Evolutionary conservation across 2,329 filamentous ascomycete species (phyloP), one percentile per base, ranked within the genome.

Genomic region (Fusarium palustre): DNA sequence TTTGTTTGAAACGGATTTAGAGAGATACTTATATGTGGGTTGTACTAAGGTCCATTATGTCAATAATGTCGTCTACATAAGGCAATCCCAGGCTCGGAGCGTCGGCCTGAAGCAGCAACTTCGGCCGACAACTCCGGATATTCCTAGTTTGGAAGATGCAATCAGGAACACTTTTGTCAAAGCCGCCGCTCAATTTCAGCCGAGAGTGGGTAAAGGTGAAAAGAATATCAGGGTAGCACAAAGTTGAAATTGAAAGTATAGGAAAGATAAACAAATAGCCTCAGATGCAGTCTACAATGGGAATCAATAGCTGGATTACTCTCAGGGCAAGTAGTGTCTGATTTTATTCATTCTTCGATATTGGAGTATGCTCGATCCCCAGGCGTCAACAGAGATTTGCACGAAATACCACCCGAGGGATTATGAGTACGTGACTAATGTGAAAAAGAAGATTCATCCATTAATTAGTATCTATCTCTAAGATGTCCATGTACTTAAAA

Each of bases 51-150:
- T 3, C 28, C 8, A 38, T 24, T 25, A 10, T 16, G 18, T 11
- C 12, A 11, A 28, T 11, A 5, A 3, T 16, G 20, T n/a, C 4
- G 10, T 16, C 33, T 18, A 15, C 7, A 36, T 64, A n/a, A 20
- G 41, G 34, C 3, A 42, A 39, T 43, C 20, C n/a, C 34, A 33
- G 34, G 39, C 39, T 59, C 60, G 53, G 59, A 53, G 34, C 30
- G 7, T 11, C 3, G 30, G 39, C 61, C 34, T 59, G 54, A 64
- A 64, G 25, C 18, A 64, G 60, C 36, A 64, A 64, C 12, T 47
- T 64, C 60, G 60, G 59, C 16, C 39, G 24, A 7, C 10, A 16
- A 22, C 38, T 64, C 60, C 60, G 59, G 15, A 5, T 3, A 16
- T 45, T 22, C 60, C 59, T 22, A 57, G 42, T 30, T 11, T 20